Conservation (phyloP, 345 rosid species). For the Raphanus raphanistrum region DNA sequence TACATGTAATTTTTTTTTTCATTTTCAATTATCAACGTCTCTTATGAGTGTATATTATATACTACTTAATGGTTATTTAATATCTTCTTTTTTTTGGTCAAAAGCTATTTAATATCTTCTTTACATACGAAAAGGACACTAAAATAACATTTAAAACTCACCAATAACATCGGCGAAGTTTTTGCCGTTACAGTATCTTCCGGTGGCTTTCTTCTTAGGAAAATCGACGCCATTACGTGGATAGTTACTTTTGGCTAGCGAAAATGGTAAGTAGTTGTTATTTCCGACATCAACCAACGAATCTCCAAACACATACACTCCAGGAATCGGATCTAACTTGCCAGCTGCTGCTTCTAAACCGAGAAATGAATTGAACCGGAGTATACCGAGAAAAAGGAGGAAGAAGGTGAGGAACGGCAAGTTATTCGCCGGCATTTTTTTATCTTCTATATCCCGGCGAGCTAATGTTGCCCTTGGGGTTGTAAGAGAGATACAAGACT, state of each 20-base stretch:
- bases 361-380: constrained; percentile 22
- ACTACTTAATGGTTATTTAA: background rate
- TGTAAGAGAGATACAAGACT: constrained; percentile 7
- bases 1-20: background rate
- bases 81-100: too few relatives aligned
- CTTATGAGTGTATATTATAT: background rate
- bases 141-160: constrained; percentile 13
- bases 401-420: background rate
- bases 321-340: constrained; percentile 39
- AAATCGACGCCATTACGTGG: constrained; percentile 59
- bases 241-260: constrained; percentile 44
- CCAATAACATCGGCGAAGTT: constrained; percentile 50
- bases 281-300: constrained; percentile 58
- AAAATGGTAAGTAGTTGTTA: constrained; percentile 45
- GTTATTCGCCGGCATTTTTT: constrained; percentile 29
- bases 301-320: constrained; percentile 55
- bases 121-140: background rate
- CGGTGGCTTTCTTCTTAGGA: constrained; percentile 48
- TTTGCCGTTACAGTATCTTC: constrained; percentile 64
- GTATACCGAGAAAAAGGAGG: constrained; percentile 15
- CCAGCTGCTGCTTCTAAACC: constrained; percentile 29
- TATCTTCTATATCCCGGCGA: background rate
- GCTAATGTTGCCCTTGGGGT: constrained; percentile 2
- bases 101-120: background rate
- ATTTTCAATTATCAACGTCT: background rate